Percentiles rank a stretch among this genome's conserved stretches.
Conservation (phyloP, 169 alveolate genomes). For the Cryptosporidium viatorum region DNA sequence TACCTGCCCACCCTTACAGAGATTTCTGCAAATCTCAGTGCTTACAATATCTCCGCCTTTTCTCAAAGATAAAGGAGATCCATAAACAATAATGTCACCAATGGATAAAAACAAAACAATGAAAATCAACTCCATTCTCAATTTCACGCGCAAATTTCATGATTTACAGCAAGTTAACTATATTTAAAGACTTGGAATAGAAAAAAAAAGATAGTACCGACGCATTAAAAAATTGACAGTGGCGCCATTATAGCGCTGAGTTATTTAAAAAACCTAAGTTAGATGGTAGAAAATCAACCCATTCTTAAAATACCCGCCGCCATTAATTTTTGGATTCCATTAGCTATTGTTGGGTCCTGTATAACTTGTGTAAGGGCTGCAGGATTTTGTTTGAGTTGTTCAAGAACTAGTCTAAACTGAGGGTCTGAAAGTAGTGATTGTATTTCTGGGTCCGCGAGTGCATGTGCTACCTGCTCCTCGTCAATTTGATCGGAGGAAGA, state of each 20-base stretch:
- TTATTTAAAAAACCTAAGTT: not conserved
- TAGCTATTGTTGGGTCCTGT: constrained; percentile 94
- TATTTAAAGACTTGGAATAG: not conserved
- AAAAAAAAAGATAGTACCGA: constrained; percentile 10
- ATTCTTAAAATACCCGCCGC: constrained; percentile 96
- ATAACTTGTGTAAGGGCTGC: constrained; percentile 81
- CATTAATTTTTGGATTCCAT: constrained; percentile 94
- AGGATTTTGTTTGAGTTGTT: constrained; percentile 89
- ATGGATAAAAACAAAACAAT: not conserved
- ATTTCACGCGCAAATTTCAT: not conserved
- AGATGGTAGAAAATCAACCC: constrained; percentile 74
- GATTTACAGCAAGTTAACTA: not conserved
- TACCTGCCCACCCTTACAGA: constrained; percentile 42
- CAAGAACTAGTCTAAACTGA: constrained; percentile 91
- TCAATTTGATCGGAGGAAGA: constrained; percentile 87
- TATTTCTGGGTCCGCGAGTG: constrained; percentile 98
- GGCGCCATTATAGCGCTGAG: constrained; percentile 14
- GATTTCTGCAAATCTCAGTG: constrained; percentile 3
- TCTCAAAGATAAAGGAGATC: not conserved
- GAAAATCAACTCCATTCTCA: not conserved
- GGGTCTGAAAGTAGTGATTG: constrained; percentile 95
- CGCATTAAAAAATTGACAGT: constrained; percentile 18
- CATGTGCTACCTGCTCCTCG: constrained; percentile 90
- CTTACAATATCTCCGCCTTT: constrained; percentile 28
- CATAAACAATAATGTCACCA: not conserved